Conservation (phyloP, 1,284 basidiomycete genomes). For the Neolentinus lepideus region DNA sequence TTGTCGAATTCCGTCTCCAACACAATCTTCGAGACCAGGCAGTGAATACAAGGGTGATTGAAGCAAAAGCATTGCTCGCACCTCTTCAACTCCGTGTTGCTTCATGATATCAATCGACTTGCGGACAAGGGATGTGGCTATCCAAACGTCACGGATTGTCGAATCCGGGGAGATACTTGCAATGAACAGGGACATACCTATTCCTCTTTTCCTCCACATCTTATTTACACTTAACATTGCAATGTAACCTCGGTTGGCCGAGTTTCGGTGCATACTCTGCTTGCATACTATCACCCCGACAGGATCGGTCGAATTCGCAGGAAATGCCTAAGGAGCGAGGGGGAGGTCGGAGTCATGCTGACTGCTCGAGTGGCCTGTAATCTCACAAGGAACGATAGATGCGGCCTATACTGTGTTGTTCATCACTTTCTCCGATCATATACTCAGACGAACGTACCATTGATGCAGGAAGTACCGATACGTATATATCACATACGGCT, state of each 20-base stretch:
- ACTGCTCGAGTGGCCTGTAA: constrained; percentile 6
- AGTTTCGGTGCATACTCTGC: constrained; percentile 78
- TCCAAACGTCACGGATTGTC: background rate
- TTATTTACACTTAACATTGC: constrained; percentile 93
- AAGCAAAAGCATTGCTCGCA: constrained; percentile 18
- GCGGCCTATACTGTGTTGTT: constrained; percentile 57
- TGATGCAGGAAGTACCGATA: constrained; percentile 92
- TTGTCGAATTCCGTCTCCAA: constrained; percentile 99
- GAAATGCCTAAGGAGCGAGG: constrained; percentile 41
- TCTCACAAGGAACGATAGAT: constrained; percentile 84
- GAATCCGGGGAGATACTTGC: constrained; percentile 19
- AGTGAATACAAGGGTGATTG: constrained; percentile 1
- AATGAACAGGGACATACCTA: constrained; percentile 56
- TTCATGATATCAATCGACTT: constrained; percentile 81
- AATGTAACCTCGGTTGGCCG: constrained; percentile 87
- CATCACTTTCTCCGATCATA: constrained; percentile 1
- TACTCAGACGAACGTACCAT: constrained; percentile 49
- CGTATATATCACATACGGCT: constrained; percentile 93
- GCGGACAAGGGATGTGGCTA: constrained; percentile 75
- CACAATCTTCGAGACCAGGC: constrained; percentile 55
- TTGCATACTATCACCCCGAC: constrained; percentile 96
- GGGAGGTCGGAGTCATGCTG: constrained; percentile 7
- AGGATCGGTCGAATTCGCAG: constrained; percentile 47
- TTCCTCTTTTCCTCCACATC: constrained; percentile 79
- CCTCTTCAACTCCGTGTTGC: constrained; percentile 76